Base-by-base conservation (phyloP, 2,329 filamentous ascomycete species). In the Colletotrichum acutatum region DNA sequence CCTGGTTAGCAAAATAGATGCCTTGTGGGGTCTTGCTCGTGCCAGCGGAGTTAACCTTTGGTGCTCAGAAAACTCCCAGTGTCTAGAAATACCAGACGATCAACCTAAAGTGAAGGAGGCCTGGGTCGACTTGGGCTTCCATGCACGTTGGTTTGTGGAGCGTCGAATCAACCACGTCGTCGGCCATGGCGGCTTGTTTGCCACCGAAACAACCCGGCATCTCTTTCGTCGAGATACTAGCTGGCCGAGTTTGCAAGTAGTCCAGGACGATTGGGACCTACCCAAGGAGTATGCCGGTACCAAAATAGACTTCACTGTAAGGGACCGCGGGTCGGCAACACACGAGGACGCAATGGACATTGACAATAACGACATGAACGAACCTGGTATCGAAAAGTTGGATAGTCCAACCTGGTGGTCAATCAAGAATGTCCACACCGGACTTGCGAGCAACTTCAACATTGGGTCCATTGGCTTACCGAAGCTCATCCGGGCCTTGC, bases 101-200 rank as follows among this genome's bases (percentile, higher is more conserved):
- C 37, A 42, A 42, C 37, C 37, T 42, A 11, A 30, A 6, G 32
- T 59, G 19, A 59, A 7, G 32, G 4, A 46, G 6, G 53, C 59
- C 14, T 63, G 52, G 58, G 4, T 63, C 12, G 34, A 67, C 37
- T 56, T 62, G 65, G 52, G 52, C 14, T 71, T 58, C 42, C 57
- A 64, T 14, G 57, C 66, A 11, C 66, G 62, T 3, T 53, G 52
- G 22, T 22, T 72, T 22, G 22, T 52, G 5, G 32, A 60, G 19
- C 46, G 49, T 2, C 26, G 66, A 16, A 26, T 64, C 19, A 22
- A 32, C n/a, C 46, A 59, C 19, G 16, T 72, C 2, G 26, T 22
- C 34, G 22, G 58, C 5, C 49, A 66, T 16, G 72, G 69, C 22
- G 42, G 32, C 12, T 14, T 69, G 19, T 11, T 62, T 30, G 59